Evolutionary conservation across 176 grass and related monocot species (phyloP).

Genomic region (Triticum urartu): DNA sequence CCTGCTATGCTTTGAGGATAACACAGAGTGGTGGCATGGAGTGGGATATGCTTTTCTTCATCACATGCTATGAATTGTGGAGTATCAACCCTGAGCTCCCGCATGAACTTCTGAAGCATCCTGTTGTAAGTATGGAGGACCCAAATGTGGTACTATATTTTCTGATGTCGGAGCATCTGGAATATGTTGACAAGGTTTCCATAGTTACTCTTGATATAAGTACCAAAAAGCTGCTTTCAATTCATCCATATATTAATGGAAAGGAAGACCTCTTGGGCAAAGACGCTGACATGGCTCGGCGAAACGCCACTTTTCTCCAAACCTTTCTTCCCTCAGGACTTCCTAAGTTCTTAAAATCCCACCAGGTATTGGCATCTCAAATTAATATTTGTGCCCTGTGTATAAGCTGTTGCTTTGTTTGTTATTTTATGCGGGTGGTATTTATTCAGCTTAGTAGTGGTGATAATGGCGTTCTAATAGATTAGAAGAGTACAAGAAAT

Average conservation of each 20-base stretch:
- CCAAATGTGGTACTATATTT: not conserved
- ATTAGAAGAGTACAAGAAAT: not conserved
- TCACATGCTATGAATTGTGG: not conserved
- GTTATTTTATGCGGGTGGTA: not conserved
- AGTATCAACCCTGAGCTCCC: not conserved
- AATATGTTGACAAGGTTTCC: not conserved
- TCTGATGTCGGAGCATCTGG: not conserved
- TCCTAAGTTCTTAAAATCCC: not conserved
- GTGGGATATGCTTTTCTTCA: not conserved
- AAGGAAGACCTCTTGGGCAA: not conserved
- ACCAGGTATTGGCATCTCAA: not conserved
- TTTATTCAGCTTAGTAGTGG: not conserved
- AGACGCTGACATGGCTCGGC: not conserved
- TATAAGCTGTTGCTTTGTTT: not conserved
- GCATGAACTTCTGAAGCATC: not conserved
- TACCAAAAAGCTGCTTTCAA: not conserved
- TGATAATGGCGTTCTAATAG: not conserved
- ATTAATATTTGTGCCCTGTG: not conserved
- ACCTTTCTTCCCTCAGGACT: not conserved
- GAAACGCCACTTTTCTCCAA: not conserved
- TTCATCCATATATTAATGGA: not conserved
- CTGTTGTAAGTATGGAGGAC: not conserved
- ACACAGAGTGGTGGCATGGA: not conserved
- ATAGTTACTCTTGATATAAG: not conserved
- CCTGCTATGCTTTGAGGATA: not conserved